phyloP scores from a whole-genome alignment of 1,284 basidiomycete genomes.

The Cronartium quercuum region DNA sequence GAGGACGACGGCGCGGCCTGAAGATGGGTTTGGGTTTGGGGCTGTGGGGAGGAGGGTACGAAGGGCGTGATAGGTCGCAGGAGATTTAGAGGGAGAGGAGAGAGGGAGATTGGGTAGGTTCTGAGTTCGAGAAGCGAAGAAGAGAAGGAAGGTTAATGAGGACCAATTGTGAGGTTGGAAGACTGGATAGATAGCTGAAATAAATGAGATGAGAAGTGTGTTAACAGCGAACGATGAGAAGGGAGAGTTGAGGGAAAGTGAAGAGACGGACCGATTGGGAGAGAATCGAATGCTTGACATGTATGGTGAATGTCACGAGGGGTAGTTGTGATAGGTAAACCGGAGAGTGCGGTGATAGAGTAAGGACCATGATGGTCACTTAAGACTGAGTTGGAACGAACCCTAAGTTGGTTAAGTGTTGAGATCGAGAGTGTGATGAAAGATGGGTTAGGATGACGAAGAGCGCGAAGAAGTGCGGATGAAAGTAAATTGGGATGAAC shows the following conservation, averaged over 20 bases:
- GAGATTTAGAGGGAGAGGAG: not conserved
- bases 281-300: too few species aligned
- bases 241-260: too few species aligned
- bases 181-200: not conserved
- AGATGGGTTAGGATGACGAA: too few species aligned
- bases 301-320: not conserved
- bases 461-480: too few species aligned
- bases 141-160: not conserved
- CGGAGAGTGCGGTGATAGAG: not conserved
- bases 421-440: too few species aligned
- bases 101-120: not conserved
- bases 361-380: too few species aligned
- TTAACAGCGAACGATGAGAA: too few species aligned
- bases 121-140: not conserved
- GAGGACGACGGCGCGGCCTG: not conserved
- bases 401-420: too few species aligned
- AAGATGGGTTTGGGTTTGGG: not conserved
- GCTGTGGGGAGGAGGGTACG: not conserved
- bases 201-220: not conserved
- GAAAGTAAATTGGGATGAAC: too few species aligned
- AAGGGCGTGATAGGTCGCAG: not conserved
- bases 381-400: too few species aligned
- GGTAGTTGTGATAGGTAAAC: not conserved
- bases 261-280: too few species aligned
- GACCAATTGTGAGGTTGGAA: not conserved